These are phyloP conservation scores for Cyclanthera cordifolia DNA, from an alignment of 306 rosid species.

Conservation along the genomic window DNA sequence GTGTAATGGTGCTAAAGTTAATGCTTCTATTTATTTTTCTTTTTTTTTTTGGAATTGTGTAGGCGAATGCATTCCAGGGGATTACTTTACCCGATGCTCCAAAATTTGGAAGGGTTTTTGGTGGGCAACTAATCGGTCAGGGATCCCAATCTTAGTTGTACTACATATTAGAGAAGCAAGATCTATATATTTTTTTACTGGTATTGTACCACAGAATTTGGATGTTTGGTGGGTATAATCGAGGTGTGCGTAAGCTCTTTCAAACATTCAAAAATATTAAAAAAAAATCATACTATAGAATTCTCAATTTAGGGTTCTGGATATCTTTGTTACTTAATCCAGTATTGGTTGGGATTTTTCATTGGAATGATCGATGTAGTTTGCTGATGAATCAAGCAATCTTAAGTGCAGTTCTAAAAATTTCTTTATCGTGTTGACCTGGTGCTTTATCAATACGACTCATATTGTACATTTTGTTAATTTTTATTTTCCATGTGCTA, in stretches of 20 bases:
- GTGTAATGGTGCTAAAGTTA: neutral
- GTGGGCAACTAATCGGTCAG: constrained; percentile 92
- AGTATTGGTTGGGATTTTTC: neutral
- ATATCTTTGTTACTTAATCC: neutral
- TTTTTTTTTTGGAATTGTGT: constrained; percentile 15
- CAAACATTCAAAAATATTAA: too few relatives aligned
- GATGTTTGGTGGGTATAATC: too few relatives aligned
- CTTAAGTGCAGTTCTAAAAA: neutral
- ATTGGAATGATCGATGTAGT: neutral
- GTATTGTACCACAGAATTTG: neutral
- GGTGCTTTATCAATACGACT: neutral
- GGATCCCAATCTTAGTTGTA: constrained; percentile 16
- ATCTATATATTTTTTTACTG: neutral
- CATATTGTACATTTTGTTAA: neutral
- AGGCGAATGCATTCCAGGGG: constrained; percentile 80
- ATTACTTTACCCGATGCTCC: constrained; percentile 78
- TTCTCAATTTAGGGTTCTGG: neutral
- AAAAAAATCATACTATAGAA: neutral
- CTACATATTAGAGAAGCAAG: neutral
- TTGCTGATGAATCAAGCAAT: neutral
- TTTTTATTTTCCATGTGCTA: neutral
- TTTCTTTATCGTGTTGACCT: neutral
- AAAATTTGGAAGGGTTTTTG: constrained; percentile 74
- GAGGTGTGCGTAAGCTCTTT: too few relatives aligned
- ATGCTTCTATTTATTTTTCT: neutral